phyloP scores from a whole-genome alignment of 2,329 filamentous ascomycete genomes.

The Aspergillus neoniger region DNA sequence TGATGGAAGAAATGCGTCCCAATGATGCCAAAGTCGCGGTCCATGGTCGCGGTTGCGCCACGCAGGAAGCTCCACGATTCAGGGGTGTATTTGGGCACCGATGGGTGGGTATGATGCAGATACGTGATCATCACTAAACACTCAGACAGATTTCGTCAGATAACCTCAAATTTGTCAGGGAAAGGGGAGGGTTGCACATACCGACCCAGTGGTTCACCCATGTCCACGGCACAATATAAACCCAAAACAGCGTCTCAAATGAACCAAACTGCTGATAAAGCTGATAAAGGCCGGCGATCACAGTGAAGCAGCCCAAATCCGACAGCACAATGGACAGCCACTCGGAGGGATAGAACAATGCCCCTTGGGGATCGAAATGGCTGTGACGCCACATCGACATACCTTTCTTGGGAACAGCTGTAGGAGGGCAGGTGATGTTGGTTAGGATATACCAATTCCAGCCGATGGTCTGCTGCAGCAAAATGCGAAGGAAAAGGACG shows the following conservation, averaged over 20 bases:
- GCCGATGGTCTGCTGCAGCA: neutral
- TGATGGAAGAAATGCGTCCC: neutral
- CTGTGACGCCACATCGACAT: neutral
- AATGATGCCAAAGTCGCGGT: neutral
- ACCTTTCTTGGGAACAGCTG: neutral
- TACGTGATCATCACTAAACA: neutral
- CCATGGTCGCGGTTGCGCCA: neutral
- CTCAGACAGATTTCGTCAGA: neutral
- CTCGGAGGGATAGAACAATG: neutral
- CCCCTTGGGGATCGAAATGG: neutral
- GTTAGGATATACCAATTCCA: slow-evolving; percentile 1
- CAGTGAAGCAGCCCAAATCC: neutral
- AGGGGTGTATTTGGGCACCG: neutral
- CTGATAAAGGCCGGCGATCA: neutral
- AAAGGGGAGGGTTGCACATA: neutral
- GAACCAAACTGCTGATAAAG: neutral
- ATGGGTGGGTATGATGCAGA: neutral
- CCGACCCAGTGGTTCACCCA: neutral
- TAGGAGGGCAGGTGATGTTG: neutral
- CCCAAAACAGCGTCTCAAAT: neutral
- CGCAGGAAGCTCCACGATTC: neutral
- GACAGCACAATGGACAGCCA: neutral
- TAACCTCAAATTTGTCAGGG: neutral
- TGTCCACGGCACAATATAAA: neutral
- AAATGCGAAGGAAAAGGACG: neutral